Conservation (phyloP, 495 filamentous ascomycete species). For the Bathelium albidoporum region DNA sequence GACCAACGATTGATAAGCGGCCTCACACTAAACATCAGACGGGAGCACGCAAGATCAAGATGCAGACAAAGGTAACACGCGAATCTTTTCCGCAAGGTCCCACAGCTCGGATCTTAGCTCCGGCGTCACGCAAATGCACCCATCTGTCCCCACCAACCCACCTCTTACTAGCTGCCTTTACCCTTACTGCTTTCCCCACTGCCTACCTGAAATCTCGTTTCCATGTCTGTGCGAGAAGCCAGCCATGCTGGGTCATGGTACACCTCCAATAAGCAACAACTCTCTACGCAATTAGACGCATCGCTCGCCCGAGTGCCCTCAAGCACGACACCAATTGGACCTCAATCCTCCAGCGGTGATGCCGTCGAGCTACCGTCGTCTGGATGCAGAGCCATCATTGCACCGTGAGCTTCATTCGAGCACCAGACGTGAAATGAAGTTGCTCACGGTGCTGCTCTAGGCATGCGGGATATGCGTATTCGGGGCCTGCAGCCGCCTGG, state of each 20-base stretch:
- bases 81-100: too few species aligned
- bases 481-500: conserved; percentile 85
- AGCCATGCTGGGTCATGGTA: conserved; percentile 83
- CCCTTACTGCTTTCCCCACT: neutral
- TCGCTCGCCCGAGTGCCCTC: conserved; percentile 68
- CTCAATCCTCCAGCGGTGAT: conserved; percentile 33
- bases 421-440: neutral
- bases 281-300: conserved; percentile 63
- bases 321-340: conserved; percentile 37
- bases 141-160: neutral
- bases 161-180: neutral
- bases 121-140: neutral
- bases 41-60: too few species aligned
- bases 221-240: conserved; percentile 46
- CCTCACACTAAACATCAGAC: too few species aligned
- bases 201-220: neutral
- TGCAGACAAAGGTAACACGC: too few species aligned
- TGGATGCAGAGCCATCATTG: conserved; percentile 83
- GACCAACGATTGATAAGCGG: too few species aligned
- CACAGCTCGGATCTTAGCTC: neutral
- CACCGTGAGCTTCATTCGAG: conserved; percentile 57
- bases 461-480: conserved; percentile 94
- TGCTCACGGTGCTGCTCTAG: conserved; percentile 38
- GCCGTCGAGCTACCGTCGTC: conserved; percentile 53
- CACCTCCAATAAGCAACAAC: conserved; percentile 42